These are phyloP conservation scores for Sisymbrium altissimum DNA, from an alignment of 345 rosid genomes.

Conservation along the genomic window DNA sequence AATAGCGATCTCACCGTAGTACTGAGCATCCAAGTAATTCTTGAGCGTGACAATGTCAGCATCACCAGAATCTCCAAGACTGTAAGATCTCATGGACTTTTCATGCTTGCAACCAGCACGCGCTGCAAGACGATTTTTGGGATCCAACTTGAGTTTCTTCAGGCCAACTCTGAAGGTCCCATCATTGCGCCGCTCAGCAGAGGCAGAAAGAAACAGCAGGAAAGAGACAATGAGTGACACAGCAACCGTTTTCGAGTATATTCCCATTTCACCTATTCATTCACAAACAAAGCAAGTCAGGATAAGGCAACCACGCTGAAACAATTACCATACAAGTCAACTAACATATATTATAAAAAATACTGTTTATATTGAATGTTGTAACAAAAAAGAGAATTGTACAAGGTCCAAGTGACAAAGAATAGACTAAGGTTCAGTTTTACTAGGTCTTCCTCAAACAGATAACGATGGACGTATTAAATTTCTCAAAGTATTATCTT, in stretches of 20 bases:
- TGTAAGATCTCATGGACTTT: constrained; percentile 39
- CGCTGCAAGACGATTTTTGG: constrained; percentile 52
- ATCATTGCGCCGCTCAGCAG: constrained; percentile 40
- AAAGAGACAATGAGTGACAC: constrained; percentile 42
- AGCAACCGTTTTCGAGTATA: constrained; percentile 22
- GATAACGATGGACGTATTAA: constrained; percentile 6
- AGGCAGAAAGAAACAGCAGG: constrained; percentile 41
- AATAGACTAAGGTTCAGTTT: background rate
- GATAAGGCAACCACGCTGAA: background rate
- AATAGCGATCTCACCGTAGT: constrained; percentile 87
- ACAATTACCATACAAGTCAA: background rate
- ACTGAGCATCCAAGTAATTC: constrained; percentile 88
- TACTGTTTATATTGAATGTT: too few relatives aligned
- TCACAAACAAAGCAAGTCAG: constrained; percentile 11
- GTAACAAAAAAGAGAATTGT: background rate
- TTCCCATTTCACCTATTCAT: constrained; percentile 55
- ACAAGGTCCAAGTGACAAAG: too few relatives aligned
- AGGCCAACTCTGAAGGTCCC: constrained; percentile 65
- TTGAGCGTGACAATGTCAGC: constrained; percentile 59
- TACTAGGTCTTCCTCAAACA: background rate
- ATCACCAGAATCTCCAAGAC: constrained; percentile 39
- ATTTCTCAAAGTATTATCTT: background rate
- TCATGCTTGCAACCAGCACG: constrained; percentile 50
- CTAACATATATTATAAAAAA: background rate
- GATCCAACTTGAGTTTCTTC: constrained; percentile 65